Evolutionary conservation across 2,329 filamentous ascomycete species (phyloP), one percentile per base, ranked within the genome.

Genomic region (Colletotrichum sidae): DNA sequence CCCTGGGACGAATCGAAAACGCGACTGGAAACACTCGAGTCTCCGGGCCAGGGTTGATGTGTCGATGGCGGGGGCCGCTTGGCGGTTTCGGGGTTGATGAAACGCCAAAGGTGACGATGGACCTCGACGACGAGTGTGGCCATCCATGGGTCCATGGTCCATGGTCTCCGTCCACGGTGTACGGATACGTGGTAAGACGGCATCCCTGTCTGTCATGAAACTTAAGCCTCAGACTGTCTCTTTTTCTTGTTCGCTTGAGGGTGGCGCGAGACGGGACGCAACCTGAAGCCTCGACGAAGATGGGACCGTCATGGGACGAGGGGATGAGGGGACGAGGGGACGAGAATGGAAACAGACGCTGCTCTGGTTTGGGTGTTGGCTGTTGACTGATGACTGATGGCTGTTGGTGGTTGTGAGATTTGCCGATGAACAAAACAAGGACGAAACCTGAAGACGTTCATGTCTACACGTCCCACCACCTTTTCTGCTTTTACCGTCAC

Each of bases 1-100:
- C 13, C 45, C 41, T 61, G 35, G 57, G 56, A 55, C 62, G 62
- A 46, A 54, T 61, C 51, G 51, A 65, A 61, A 65, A 65, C 62
- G 46, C 57, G 15, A 61, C 46, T 42, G 39, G 62, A 65, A 65
- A 65, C 62, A 50, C 45, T 25, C 15, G 50, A 60, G 56, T 56
- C 38, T 42, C 46, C 45, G 56, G 45, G 38, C 47, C 55, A 47
- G 25, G 35, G 50, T 37, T 37, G 49, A 9, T 42, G 46, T 25
- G 45, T 15, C 17, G 38, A 12, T 57, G 15, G 44, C 51, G 37
- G 49, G 50, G 37, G 13, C 61, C 50, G 45, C 45, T 46, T 65
- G 51, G 38, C 50, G 56, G 33, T 45, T 65, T 55, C 37, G 17
- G 51, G 57, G 17, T 34, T 33, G 45, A n/a, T 65, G 61, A 65